Base-by-base conservation (phyloP, 208 protist species). In the Trypanosoma cruzi region DNA sequence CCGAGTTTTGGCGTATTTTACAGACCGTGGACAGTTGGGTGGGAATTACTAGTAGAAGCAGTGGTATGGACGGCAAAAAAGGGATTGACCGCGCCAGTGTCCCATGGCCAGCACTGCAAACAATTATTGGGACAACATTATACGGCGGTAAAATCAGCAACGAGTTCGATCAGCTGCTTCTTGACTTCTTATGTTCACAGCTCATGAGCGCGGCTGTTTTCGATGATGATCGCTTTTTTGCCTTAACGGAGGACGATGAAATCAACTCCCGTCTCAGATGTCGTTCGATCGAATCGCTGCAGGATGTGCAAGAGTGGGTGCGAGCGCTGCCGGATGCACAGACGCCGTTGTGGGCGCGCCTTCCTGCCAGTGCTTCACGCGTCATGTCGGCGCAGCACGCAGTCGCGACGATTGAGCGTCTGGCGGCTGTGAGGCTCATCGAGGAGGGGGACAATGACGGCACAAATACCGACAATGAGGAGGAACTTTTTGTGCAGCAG, bases 91-190 rank as follows among this genome's bases (percentile, higher is more conserved):
- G 36, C 82, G 84, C 36, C 84, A 87, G 13, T 20, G 86, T 99
- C 22, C 92, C 96, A 44, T 99, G 98, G 98, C 65, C 81, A 18
- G 98, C 98, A 16, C 69, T 99, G 31, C 89, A 89, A 24, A 80
- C 81, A 14, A 92, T 99, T 55, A 79, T 99, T 11, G 83, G 86
- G 18, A 76, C 89, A 22, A 96, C 94, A 5, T 84, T 99, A 29
- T 99, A 99, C 82, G 99, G 98, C 64, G 98, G 98, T 26, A 88
- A 95, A 64, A 86, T 99, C 20, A 98, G 98, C 76, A 99, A 99
- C 84, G 84, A 91, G n/a, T 99, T 98, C 77, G 99, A 99, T 74
- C 84, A 97, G 79, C 85, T 94, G 58, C 66, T 99, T 1, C 70
- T 99, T 2, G 77, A 97, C 42, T 89, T 83, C 42, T 93, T 99